Base-by-base conservation (phyloP, 176 grass and related monocot species). In the Cymbopogon citratus region DNA sequence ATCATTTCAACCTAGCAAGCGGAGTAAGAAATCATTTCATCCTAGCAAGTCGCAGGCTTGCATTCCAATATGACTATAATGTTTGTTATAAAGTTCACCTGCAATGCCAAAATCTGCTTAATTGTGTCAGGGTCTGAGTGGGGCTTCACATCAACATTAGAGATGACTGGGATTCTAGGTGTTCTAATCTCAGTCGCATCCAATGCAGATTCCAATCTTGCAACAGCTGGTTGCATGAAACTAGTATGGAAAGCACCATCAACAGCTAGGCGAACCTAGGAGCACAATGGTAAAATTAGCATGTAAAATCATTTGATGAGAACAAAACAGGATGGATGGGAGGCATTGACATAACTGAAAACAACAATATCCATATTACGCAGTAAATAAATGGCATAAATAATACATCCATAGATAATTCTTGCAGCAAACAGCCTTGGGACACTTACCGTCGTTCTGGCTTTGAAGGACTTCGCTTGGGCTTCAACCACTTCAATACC, bases 111-210 rank as follows among this genome's bases (percentile, higher is more conserved):
- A 79, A 98, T 93, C 43, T 91, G 90, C 71, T 94, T 98, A 35
- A 98, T 98, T 45, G 68, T 91, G 25, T 89, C 74, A 72, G 92
- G 90, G 66, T 98, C 90, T 18, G 95, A 91, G 63, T 98, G 95
- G n/a, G 90, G 71, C 25, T 84, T 66, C 12, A 92, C 92, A 81
- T 98, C 90, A 25, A 98, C 90, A 82, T 98, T 98, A 38, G 95
- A 98, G 84, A 98, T 98, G 67, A 98, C 92, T 5, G 95, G 95
- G 39, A 98, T 89, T 84, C 82, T 94, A 2, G 95, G 95, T 60
- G 71, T 87, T 67, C 56, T 89, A 33, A 98, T 93, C 63, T 98
- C 87, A 61, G 92, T 94, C 6, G 81, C 49, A 62, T 86, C 86
- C 44, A 98, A 86, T 5, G 84, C 95, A 78, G 82, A 78, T 87